Evolutionary conservation across 2,329 filamentous ascomycete species (phyloP), one percentile per base, ranked within the genome.

Genomic region (Pseudocercospora eumusae): DNA sequence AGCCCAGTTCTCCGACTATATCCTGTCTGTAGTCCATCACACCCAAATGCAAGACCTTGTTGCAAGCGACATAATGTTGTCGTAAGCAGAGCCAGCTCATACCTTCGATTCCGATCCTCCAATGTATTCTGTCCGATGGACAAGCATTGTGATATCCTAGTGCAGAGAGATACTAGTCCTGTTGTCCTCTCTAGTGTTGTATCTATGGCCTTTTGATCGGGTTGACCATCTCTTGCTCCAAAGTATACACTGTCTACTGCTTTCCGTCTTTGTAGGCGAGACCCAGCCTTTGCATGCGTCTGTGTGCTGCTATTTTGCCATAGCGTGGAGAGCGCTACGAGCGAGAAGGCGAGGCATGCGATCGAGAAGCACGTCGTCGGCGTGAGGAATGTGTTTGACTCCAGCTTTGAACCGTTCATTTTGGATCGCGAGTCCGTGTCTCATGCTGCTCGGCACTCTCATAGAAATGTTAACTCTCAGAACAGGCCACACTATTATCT

Each of bases 301-400:
- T 40, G 5, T 33, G 31, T 40, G 23, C 27, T 47, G 8, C 11
- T 67, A 21, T 63, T 67, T 27, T 59, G 62, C 68, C 68, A 68
- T 13, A 67, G 56, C 8, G 65, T 64, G 9, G 69, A 64, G 4
- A 70, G 58, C 4, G 69, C 69, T 2, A 71, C 57, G 18, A 68
- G 50, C 6, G 69, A 70, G 50, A 71, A 69, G 10, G 68, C 65
- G 20, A 68, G 62, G 44, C 69, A 71, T 5, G 69, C 69, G 13
- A 71, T 57, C 8, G 64, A 64, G 59, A 70, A 71, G 56, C 60
- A 70, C 31, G 66, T 69, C 11, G 66, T 64, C 23, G 69, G 68
- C 36, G 64, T 62, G 54, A 70, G 59, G 62, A 67, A 62, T 27
- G 60, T 44, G 42, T 36, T 47, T 3, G 56, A 13, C 21, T 63